phyloP scores from a whole-genome alignment of 2,329 filamentous ascomycete genomes.

The Fusarium goolgardi region DNA sequence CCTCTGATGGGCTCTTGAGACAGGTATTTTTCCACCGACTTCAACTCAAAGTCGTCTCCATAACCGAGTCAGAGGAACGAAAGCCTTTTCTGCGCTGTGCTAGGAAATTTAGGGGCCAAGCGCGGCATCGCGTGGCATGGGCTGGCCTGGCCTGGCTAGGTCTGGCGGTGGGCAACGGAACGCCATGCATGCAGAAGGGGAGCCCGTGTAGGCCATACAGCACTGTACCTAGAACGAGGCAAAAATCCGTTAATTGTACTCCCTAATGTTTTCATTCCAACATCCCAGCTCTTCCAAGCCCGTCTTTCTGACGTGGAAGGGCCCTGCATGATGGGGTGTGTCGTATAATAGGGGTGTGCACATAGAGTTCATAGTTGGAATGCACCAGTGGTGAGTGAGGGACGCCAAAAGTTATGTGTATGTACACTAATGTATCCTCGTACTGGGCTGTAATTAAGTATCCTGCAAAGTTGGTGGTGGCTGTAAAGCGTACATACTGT shows the following conservation, averaged over 20 bases:
- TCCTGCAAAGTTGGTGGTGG: conserved; percentile 1
- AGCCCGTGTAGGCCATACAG: conserved; percentile 13
- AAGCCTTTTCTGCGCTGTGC: conserved; percentile 2
- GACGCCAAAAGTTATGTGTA: neutral
- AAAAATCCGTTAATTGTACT: conserved; percentile 2
- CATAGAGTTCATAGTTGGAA: neutral
- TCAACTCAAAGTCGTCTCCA: conserved; percentile 6
- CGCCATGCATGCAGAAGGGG: conserved; percentile 13
- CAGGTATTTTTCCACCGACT: conserved; percentile 15
- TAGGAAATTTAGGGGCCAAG: conserved; percentile 38
- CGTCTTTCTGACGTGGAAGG: conserved; percentile 9
- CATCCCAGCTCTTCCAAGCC: conserved; percentile 4
- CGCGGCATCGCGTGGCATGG: conserved; percentile 40
- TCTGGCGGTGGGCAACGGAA: conserved; percentile 33
- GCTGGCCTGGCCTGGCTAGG: conserved; percentile 34
- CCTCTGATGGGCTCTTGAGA: conserved; percentile 9
- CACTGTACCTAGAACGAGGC: neutral
- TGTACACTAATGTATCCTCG: conserved; percentile 1
- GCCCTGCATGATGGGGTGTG: neutral
- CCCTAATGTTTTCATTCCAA: neutral
- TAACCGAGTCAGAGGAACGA: conserved; percentile 9
- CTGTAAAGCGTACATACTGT: neutral
- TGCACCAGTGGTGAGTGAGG: conserved; percentile 8
- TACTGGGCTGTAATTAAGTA: conserved; percentile 6
- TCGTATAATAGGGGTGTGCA: neutral